Percentiles rank a stretch among this genome's conserved stretches.
Conservation (phyloP, 345 rosid genomes). For the Moricandia arvensis region DNA sequence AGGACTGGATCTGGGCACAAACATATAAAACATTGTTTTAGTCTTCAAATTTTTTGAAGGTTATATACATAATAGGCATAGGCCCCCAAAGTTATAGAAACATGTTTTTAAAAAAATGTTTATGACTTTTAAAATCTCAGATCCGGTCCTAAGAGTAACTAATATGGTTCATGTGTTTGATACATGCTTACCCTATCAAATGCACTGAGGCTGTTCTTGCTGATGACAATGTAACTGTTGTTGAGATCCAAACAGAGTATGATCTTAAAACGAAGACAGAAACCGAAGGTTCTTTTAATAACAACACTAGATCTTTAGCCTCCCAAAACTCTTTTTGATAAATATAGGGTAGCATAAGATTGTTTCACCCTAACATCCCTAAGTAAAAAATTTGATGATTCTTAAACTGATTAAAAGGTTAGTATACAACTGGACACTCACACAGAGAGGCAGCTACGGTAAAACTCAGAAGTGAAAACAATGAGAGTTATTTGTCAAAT, state of each 20-base stretch:
- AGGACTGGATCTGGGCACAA: too few species aligned
- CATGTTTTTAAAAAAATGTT: too few species aligned
- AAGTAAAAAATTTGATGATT: too few species aligned
- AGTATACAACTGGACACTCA: conserved; percentile 67
- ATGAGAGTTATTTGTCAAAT: not conserved
- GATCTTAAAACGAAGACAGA: not conserved
- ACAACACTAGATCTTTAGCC: not conserved
- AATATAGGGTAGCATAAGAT: not conserved
- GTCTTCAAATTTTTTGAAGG: too few species aligned
- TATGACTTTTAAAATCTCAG: too few species aligned
- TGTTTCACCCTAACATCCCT: not conserved
- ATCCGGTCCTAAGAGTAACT: not conserved
- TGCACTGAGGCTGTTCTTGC: not conserved
- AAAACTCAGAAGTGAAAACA: conserved; percentile 43
- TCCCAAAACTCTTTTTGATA: not conserved
- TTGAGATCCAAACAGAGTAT: not conserved
- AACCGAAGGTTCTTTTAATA: not conserved
- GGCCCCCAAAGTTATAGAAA: too few species aligned
- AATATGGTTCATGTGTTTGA: not conserved
- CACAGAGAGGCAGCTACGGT: conserved; percentile 43
- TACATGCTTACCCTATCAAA: not conserved
- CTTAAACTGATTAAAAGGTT: not conserved
- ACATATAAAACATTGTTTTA: too few species aligned
- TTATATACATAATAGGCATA: too few species aligned
- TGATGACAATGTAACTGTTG: conserved; percentile 50